Percentiles rank a stretch among this genome's conserved stretches.
phyloP scores from a whole-genome alignment of 106 monocot species.

The Narthecium ossifragum region DNA sequence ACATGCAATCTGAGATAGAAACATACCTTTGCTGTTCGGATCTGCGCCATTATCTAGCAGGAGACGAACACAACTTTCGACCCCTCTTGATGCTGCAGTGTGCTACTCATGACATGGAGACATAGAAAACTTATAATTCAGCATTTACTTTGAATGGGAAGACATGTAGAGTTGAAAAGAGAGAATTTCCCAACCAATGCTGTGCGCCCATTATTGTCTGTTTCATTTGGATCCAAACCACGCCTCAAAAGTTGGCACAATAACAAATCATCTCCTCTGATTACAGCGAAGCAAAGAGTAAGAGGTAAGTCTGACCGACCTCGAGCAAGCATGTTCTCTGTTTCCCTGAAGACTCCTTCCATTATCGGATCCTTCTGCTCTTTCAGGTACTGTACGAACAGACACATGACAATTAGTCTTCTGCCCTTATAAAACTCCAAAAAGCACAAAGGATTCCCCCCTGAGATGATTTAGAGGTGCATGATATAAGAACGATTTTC shows the following conservation, averaged over 20 bases:
- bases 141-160: background rate
- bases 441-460: background rate
- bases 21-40: slow-evolving; percentile 40
- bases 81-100: slow-evolving; percentile 35
- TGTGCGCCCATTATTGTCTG: slow-evolving; percentile 21
- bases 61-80: slow-evolving; percentile 28
- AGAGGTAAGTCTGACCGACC: slow-evolving; percentile 36
- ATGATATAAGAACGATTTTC: background rate
- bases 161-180: background rate
- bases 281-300: slow-evolving; percentile 35
- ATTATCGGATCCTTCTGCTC: slow-evolving; percentile 27
- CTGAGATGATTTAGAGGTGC: background rate
- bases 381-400: slow-evolving; percentile 26
- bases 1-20: too few relatives aligned
- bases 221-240: slow-evolving; percentile 47
- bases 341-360: slow-evolving; percentile 34
- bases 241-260: slow-evolving; percentile 42
- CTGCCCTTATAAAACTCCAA: background rate
- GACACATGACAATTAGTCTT: background rate
- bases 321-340: slow-evolving; percentile 37
- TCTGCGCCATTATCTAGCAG: slow-evolving; percentile 39
- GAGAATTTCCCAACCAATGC: slow-evolving; percentile 14
- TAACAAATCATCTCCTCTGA: slow-evolving; percentile 34
- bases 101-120: slow-evolving; percentile 18
- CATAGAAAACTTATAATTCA: background rate